Evolutionary conservation across 306 rosid genomes (phyloP), one percentile per base, ranked within the genome.

Genomic region (Betula pendula): DNA sequence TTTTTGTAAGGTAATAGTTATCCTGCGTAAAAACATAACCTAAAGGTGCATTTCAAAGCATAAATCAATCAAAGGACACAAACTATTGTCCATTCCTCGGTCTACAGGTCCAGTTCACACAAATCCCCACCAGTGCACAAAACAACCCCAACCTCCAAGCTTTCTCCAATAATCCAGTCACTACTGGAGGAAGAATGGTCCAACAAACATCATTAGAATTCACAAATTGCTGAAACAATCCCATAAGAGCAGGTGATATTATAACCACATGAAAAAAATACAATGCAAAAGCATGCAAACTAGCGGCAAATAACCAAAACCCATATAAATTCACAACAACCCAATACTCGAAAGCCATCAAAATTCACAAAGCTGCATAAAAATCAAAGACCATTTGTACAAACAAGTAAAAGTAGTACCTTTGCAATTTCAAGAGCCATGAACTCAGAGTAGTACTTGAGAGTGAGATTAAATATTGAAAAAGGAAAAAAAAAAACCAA

Each of bases 391-490:
- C 79, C 86, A 48, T 82, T 72, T 76, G 56, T 27, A 74, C 25
- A 24, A 56, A 59, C 19, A 71, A 82, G 75, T 35, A 80, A 78
- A 74, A 77, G 19, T 14, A 52, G 72, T 87, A 85, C 91, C 88
- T 81, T 53, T 15, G 65, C 87, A 79, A 74, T 81, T 72, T 55
- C 73, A 81, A 86, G 33, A 65, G 84, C 58, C 73, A 51, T 68
- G 9, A 16, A 20, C 62, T 71, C 20, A 69, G 80, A 2, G 63
- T 75, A 42, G 75, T 42, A 29, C 17, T 48, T 51, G 5, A 53
- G 80, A 73, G 72, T 72, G 69, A 3, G 53, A 24, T 31, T 31
- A 60, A 71, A 44, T 12, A 44, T 8, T 48, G 17, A 68, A 38
- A 52, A 73, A 78, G 70, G 71, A 35, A 35, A 35, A 5, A 74